These are phyloP conservation scores for Erysiphe pulchra DNA, from an alignment of 2,329 filamentous ascomycete species.

Conservation along the genomic window DNA sequence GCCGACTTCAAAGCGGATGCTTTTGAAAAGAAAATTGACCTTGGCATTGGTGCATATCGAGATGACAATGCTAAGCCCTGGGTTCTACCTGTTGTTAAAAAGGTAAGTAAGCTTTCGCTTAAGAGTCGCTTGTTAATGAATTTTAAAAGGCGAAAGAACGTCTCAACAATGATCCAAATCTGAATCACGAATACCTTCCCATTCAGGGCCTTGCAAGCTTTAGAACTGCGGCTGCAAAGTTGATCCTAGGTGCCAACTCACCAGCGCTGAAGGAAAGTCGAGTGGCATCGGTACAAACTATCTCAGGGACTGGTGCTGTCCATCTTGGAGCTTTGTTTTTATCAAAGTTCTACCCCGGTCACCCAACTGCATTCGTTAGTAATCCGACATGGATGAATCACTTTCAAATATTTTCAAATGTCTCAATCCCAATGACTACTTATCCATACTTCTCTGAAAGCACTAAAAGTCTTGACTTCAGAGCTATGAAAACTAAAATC, in stretches of 20 bases:
- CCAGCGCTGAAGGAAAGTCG: conserved; percentile 68
- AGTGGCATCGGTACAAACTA: conserved; percentile 63
- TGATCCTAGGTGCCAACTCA: conserved; percentile 59
- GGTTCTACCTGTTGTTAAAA: conserved; percentile 88
- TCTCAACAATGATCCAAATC: conserved; percentile 61
- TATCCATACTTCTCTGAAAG: conserved; percentile 88
- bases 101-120: conserved; percentile 29
- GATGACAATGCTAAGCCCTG: conserved; percentile 92
- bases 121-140: neutral
- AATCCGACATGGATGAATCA: conserved; percentile 97
- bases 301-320: conserved; percentile 88
- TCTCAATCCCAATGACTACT: conserved; percentile 46
- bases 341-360: conserved; percentile 60
- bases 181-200: conserved; percentile 96
- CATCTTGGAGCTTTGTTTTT: conserved; percentile 90
- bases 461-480: conserved; percentile 78
- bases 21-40: conserved; percentile 61
- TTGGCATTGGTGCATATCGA: conserved; percentile 80
- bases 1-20: conserved; percentile 63
- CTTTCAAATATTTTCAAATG: conserved; percentile 93
- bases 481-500: conserved; percentile 57
- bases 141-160: conserved; percentile 57
- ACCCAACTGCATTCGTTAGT: conserved; percentile 65
- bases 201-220: conserved; percentile 74
- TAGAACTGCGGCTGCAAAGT: conserved; percentile 70